Base-by-base conservation (phyloP, 2,329 filamentous ascomycete genomes). In the Dactylellina parvicollis region DNA sequence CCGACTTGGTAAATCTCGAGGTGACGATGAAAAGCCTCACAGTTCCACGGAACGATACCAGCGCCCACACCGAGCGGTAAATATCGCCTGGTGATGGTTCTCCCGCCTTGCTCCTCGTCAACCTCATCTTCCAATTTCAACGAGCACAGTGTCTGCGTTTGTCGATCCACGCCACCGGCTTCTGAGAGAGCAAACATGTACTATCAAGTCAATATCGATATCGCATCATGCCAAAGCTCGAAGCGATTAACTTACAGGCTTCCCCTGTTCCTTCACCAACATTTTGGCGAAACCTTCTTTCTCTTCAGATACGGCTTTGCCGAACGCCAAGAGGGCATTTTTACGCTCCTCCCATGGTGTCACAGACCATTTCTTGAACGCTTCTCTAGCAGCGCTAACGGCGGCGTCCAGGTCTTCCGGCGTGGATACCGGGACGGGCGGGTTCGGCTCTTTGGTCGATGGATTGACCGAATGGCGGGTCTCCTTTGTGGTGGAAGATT, bases 11-110 rank as follows among this genome's bases (percentile, higher is more conserved):
- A n/a, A n/a, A n/a, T n/a, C n/a, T n/a, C n/a, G n/a, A n/a, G n/a
- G n/a, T n/a, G n/a, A n/a, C n/a, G n/a, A n/a, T n/a, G n/a, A n/a
- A n/a, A n/a, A n/a, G n/a, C 28, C 2, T 82, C 81, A 74, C 79
- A 88, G 78, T 88, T 88, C 86, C 87, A 88, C 0, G 86, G 86
- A 22, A 85, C 84, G 75, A 88, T 88, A 67, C 83, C 86, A 10
- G 81, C 85, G 1, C 83, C 81, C 3, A 85, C 81, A 32, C 85
- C 85, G 38, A 86, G 80, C 0, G 85, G 84, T 18, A 79, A 78
- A 75, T 83, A 82, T 1, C 81, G 83, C 1, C 80, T 81, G 16
- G 83, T 78, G 75, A 85, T 79, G 26, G 78, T 79, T 46, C 80
- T 76, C 10, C 79, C 80, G 10, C 82, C 81, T 54, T 82, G 82